Evolutionary conservation across 2,329 filamentous ascomycete genomes (phyloP), one percentile per base, ranked within the genome.

Genomic region (Ilyonectria sp.): DNA sequence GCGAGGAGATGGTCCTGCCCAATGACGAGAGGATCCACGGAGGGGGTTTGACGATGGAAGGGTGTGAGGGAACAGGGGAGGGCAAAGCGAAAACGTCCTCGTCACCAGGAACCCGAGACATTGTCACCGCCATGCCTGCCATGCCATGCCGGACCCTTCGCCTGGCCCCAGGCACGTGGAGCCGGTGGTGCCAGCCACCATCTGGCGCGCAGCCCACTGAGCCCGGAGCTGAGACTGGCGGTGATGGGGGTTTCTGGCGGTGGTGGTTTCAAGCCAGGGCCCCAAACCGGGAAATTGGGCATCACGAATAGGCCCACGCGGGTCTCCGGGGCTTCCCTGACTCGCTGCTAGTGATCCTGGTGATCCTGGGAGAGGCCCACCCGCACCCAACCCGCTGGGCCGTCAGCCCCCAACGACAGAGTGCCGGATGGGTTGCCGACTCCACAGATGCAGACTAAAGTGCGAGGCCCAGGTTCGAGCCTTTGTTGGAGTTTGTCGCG

Each of bases 341-440:
- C 73, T 75, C 72, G 63, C 69, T 67, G 65, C 71, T 68, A 68
- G 68, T 60, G 65, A 63, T 70, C 62, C 55, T 64, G 44, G 68
- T 60, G 65, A 63, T 70, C 62, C 55, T 64, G 44, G 63, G 65
- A 68, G 63, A 43, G 70, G 69, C 55, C 73, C 73, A 75, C 73
- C 55, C 69, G 70, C 65, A 74, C 71, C 74, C 74, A 75, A 72
- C 57, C 69, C 74, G 70, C 73, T 75, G 74, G 74, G 74, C 72
- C 74, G 72, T 72, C 67, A 69, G 71, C 65, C 73, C 72, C 71
- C 72, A 72, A 71, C 69, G 67, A 72, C 69, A 77, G 75, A 78
- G 70, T 75, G 71, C 78, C 76, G 76, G 75, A 75, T 74, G 69
- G 67, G 69, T 69, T 72, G 69, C 76, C 74, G 71, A 75, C 74